Base-by-base conservation (phyloP, 306 rosid genomes). In the Prunus persica region DNA sequence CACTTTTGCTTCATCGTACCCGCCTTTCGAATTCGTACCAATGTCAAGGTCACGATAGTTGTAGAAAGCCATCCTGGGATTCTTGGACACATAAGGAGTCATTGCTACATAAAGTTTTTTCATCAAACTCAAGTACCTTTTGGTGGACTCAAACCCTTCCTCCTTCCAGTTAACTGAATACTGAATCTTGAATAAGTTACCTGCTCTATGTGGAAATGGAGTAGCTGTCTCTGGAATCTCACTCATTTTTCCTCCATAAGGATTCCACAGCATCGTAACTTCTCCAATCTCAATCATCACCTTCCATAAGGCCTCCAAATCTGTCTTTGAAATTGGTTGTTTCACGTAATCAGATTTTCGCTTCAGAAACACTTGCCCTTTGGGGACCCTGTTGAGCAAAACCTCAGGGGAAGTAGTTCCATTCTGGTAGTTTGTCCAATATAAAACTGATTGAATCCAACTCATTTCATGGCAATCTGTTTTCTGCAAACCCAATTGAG, bases 41-140 rank as follows among this genome's bases (percentile, higher is more conserved):
- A 91, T 41, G 8, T 91, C 98, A 20, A 91, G 78, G 50, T 93
- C 96, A 57, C 88, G 82, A 41, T 91, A 89, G 77, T 83, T 85
- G 15, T 76, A 58, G 65, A 82, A 82, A 1, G 93, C 83, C 11
- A 72, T 87, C 70, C 98, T 86, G 13, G 96, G 96, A 15, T 83
- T 82, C 81, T 82, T 84, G 24, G 98, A 88, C 4, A 88, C 96
- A 41, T 70, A 20, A 50, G 91, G 78, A 25, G 90, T 84, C 96
- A 93, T 93, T 16, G 67, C 80, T 32, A 71, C 71, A 3, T 87
- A 62, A 52, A 87, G 82, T 30, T 68, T 74, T 34, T 76, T 77
- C 0, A 76, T n/a, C 56, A 63, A 8, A 60, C 82, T 62, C 11
- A 90, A 11, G 24, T 85, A 41, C 19, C 70, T 10, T 8, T 69